These are phyloP conservation scores for Leonotis leonurus DNA, from an alignment of 257 asterid species.

Conservation along the genomic window DNA sequence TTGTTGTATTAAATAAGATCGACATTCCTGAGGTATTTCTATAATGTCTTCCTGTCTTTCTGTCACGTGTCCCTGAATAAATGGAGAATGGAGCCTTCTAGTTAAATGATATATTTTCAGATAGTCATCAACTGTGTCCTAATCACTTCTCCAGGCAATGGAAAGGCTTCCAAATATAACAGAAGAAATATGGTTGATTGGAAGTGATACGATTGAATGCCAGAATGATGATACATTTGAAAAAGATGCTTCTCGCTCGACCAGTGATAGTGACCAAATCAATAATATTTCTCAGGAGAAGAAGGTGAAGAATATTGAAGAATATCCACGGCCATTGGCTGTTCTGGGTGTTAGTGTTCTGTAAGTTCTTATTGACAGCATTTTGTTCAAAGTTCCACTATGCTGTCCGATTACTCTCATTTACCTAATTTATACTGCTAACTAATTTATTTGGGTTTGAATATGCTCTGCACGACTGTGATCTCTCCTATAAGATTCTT, in stretches of 20 bases:
- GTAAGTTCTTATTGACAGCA: conserved; percentile 41
- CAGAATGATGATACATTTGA: conserved; percentile 8
- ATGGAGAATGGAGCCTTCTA: not conserved
- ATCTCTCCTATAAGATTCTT: not conserved
- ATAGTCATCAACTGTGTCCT: not conserved
- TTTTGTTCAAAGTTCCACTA: not conserved
- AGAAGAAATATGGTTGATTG: conserved; percentile 60
- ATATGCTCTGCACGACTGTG: not conserved
- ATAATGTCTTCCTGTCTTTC: conserved; percentile 21
- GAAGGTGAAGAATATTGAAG: conserved; percentile 68
- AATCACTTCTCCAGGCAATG: conserved; percentile 46
- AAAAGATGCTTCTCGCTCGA: conserved; percentile 11
- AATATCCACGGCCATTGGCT: conserved; percentile 72
- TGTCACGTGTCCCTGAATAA: not conserved
- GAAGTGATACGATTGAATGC: conserved; percentile 35
- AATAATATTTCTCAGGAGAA: conserved; percentile 31
- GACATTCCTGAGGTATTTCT: conserved; percentile 71
- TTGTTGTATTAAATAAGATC: conserved; percentile 83
- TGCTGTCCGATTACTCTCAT: not conserved
- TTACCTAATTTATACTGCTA: not conserved
- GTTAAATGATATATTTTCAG: not conserved
- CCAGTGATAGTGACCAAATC: conserved; percentile 21
- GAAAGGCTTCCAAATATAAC: conserved; percentile 53
- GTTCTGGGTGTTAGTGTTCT: conserved; percentile 88
- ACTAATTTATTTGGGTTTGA: not conserved